These are phyloP conservation scores for Eruca vesicaria DNA, from an alignment of 441 rosid species.

Conservation along the genomic window DNA sequence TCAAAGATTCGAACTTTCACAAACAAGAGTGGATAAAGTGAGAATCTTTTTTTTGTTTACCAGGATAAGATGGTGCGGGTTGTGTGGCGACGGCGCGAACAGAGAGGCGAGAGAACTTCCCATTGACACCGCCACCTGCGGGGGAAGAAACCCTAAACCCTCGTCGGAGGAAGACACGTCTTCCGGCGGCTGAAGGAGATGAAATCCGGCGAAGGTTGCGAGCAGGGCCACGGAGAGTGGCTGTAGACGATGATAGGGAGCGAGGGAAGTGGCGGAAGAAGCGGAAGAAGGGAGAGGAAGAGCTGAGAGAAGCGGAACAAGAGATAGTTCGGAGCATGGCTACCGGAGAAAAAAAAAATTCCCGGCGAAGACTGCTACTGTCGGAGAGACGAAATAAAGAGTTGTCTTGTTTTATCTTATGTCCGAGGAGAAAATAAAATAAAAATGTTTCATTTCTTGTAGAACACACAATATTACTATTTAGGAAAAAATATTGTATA, in stretches of 20 bases:
- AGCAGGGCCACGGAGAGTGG: background rate
- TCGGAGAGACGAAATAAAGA: background rate
- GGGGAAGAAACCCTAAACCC: slow-evolving; percentile 33
- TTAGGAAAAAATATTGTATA: background rate
- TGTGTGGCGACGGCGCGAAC: slow-evolving; percentile 60
- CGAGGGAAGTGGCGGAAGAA: background rate
- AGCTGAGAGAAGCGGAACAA: background rate
- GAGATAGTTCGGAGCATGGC: slow-evolving; percentile 16
- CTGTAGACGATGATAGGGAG: slow-evolving; percentile 21
- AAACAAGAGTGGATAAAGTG: background rate
- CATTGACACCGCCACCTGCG: slow-evolving; percentile 29
- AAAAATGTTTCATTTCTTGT: background rate
- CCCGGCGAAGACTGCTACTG: background rate
- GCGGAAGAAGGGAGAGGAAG: background rate
- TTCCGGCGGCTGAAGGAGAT: slow-evolving; percentile 22
- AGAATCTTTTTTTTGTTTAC: background rate
- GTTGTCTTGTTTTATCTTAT: background rate
- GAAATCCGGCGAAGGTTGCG: slow-evolving; percentile 32
- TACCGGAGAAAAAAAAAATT: background rate
- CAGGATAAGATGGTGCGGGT: slow-evolving; percentile 48
- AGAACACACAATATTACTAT: background rate
- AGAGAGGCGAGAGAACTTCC: slow-evolving; percentile 50
- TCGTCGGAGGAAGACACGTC: slow-evolving; percentile 40
- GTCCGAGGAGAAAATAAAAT: background rate
- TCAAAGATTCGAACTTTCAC: background rate